phyloP scores from a whole-genome alignment of 179 eudicot species.

The Silene coronaria region DNA sequence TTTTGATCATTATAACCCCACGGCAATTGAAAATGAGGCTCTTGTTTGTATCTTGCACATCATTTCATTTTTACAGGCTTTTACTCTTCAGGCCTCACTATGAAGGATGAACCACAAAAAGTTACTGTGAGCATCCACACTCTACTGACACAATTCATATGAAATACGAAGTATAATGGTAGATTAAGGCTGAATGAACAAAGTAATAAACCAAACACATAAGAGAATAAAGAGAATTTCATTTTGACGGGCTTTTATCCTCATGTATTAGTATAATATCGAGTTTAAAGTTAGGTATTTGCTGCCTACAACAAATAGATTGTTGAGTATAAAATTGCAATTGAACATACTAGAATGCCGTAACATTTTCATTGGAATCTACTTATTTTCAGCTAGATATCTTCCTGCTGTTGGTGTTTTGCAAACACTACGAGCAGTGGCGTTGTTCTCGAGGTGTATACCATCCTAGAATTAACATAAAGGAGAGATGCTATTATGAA shows the following conservation, averaged over 20 bases:
- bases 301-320: slow-evolving; percentile 27
- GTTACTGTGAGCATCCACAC: background rate
- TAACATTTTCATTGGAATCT: background rate
- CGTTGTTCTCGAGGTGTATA: slow-evolving; percentile 7
- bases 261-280: too few relatives aligned
- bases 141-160: background rate
- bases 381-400: slow-evolving; percentile 28
- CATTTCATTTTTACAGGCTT: background rate
- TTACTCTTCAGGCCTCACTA: slow-evolving; percentile 7
- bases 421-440: slow-evolving; percentile 19
- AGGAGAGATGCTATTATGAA: background rate
- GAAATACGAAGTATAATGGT: too few relatives aligned
- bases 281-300: too few relatives aligned
- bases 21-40: too few relatives aligned
- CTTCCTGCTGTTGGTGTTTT: slow-evolving; percentile 28
- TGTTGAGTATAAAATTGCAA: background rate
- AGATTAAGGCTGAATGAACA: too few relatives aligned
- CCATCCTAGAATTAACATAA: slow-evolving; percentile 24
- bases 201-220: too few relatives aligned
- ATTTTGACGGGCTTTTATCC: too few relatives aligned
- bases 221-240: too few relatives aligned
- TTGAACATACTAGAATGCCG: background rate
- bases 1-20: too few relatives aligned
- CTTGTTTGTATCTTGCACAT: background rate
- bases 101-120: background rate